Evolutionary conservation across 2,329 filamentous ascomycete species (phyloP), one percentile per base, ranked within the genome.

Genomic region (Colletotrichum aenigma): DNA sequence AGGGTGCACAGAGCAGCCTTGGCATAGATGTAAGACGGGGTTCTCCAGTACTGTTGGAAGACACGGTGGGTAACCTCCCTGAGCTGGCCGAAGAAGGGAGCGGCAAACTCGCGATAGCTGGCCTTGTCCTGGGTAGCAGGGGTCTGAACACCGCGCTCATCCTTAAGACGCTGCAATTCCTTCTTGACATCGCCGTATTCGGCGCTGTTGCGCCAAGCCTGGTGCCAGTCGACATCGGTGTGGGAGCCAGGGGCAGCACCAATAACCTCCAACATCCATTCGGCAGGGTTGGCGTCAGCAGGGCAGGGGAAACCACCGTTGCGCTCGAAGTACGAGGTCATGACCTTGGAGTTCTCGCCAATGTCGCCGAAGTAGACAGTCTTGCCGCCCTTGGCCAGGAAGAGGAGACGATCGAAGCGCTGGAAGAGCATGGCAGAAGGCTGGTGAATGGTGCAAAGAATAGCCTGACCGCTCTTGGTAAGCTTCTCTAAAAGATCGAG

Each of bases 361-460:
- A 96, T 93, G 6, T 95, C 91, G 71, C 94, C 95, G 81, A 95
- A 96, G 87, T 97, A 97, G 61, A 96, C 93, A 2, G 94, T 95
- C 81, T 88, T 91, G 71, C 95, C 95, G 71, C 94, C 94, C 81
- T 91, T 93, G 38, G 93, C 92, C 18, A 97, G 87, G 87, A 97
- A 95, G 36, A 96, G 88, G 9, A 97, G 90, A 74, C 94, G 91
- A 81, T 97, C 95, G 82, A 97, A 98, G 74, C 95, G 94, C 83
- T 98, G 95, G 88, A 98, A 98, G 69, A 98, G 89, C 90, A 98
- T 96, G 38, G 96, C 96, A 16, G 95, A 97, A n/a, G 96, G 96
- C 84, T 98, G 96, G 84, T 98, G 96, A 76, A 98, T 98, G 0
- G 96, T 98, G 87, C 96, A 98, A n/a, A 98, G 92, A 84, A 98